Conservation (phyloP, 2,329 filamentous ascomycete species). For the Epichloe amarillans region DNA sequence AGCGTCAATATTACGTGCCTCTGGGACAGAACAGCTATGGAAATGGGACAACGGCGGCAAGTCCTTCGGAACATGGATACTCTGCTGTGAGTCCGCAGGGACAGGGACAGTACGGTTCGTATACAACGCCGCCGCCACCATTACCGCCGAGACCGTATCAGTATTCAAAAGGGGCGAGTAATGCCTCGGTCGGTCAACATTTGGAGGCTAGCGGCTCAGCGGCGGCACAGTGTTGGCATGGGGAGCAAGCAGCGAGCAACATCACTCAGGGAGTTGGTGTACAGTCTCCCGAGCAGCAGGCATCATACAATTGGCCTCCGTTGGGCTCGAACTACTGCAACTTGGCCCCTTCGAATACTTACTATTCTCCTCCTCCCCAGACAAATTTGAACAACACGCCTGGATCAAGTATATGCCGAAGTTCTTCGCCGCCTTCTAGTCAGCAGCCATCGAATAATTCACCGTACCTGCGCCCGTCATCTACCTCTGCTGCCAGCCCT, state of each 20-base stretch:
- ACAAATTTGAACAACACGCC: too few species aligned
- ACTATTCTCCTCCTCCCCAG: too few species aligned
- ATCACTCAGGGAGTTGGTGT: neutral
- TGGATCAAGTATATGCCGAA: too few species aligned
- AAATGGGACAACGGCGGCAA: neutral
- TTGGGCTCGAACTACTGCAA: too few species aligned
- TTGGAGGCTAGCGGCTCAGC: neutral
- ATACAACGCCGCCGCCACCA: neutral
- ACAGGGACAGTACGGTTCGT: neutral
- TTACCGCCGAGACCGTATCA: neutral
- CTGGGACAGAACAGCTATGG: neutral
- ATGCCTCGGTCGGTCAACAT: neutral
- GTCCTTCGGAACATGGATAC: neutral
- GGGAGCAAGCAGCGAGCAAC: neutral
- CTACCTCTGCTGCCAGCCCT: neutral
- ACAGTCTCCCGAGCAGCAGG: neutral
- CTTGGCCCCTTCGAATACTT: too few species aligned
- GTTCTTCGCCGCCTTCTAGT: neutral
- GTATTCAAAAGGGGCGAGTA: neutral
- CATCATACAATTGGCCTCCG: neutral
- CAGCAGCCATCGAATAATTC: neutral
- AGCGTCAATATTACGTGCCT: neutral
- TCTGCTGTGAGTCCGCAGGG: neutral
- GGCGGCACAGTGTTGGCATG: neutral
- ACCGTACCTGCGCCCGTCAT: neutral